Base-by-base conservation (phyloP, 1,284 basidiomycete species). In the Sanguinoderma infundibulare region DNA sequence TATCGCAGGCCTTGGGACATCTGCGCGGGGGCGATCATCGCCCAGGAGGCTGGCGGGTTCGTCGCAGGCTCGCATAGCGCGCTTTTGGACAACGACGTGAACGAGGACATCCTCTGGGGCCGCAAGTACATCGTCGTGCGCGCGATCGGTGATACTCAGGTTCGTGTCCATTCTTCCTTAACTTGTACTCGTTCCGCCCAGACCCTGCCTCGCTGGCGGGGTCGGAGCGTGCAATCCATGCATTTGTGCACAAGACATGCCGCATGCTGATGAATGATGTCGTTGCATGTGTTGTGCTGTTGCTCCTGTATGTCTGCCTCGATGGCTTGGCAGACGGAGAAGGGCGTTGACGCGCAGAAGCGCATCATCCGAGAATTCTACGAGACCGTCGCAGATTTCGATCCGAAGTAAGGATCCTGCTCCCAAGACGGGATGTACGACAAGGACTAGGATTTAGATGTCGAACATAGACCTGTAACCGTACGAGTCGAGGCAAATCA, bases 21-120 rank as follows among this genome's bases (percentile, higher is more conserved):
- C 53, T 94, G 90, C 69, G 94, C 97, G 0, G 96, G 96, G 0
- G 87, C 94, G n/a, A 89, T 96, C 64, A 96, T 99, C 66, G 92
- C 94, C 0, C 84, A 93, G 64, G 97, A 98, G 75, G 94, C 96
- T 0, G 95, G 95, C 6, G 87, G 91, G 26, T 79, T 89, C 24
- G 86, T 92, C 34, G 90, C 89, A 28, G 94, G 93, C 40, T 86
- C 86, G 34, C 87, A 89, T 59, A 75, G 75, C 1, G 77, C 79
- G 3, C 66, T 83, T 76, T 74, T 78, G 36, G 76, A 78, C 66
- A 79, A 83, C 74, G 61, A 81, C 42, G 84, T 94, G 8, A 87
- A 83, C 8, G 86, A 92, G 56, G 85, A 86, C 28, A 79, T 96
- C 22, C 79, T 98, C 36, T 88, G 85, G 2, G 94, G 94, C 2